These are phyloP conservation scores for Epichloe sylvatica DNA, from an alignment of 2,329 filamentous ascomycete genomes.

Conservation along the genomic window DNA sequence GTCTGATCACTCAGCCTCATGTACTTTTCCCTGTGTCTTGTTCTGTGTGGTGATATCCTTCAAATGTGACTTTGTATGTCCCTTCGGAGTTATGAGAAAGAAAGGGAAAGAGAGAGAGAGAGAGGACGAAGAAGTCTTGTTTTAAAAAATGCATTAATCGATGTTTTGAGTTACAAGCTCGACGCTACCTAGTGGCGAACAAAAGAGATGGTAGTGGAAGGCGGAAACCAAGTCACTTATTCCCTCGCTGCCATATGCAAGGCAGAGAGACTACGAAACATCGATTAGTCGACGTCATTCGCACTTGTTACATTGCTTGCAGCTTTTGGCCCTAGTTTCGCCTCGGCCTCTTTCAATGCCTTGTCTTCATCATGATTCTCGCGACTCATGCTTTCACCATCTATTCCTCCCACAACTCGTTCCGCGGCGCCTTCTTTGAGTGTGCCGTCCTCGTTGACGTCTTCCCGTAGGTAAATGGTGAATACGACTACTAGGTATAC, in stretches of 20 bases:
- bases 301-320: conserved; percentile 16
- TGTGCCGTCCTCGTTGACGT: conserved; percentile 45
- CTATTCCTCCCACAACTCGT: conserved; percentile 8
- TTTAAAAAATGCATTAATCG: too few relatives aligned
- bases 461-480: conserved; percentile 56
- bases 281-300: conserved; percentile 31
- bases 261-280: conserved; percentile 4
- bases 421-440: conserved; percentile 30
- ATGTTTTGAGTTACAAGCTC: too few relatives aligned
- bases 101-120: too few relatives aligned
- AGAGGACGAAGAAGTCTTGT: too few relatives aligned
- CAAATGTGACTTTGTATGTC: too few relatives aligned
- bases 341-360: conserved; percentile 25
- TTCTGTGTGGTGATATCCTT: too few relatives aligned
- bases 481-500: conserved; percentile 74
- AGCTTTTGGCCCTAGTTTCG: conserved; percentile 18
- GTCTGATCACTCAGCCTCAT: too few relatives aligned
- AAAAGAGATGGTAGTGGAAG: background rate
- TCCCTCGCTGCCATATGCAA: conserved; percentile 8
- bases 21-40: too few relatives aligned
- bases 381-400: conserved; percentile 10
- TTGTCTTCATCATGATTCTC: conserved; percentile 20
- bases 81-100: too few relatives aligned
- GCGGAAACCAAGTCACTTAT: background rate
- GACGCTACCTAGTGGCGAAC: too few relatives aligned